phyloP scores from a whole-genome alignment of 1,139 yeast species.

The Geotrichum bryndzae region DNA sequence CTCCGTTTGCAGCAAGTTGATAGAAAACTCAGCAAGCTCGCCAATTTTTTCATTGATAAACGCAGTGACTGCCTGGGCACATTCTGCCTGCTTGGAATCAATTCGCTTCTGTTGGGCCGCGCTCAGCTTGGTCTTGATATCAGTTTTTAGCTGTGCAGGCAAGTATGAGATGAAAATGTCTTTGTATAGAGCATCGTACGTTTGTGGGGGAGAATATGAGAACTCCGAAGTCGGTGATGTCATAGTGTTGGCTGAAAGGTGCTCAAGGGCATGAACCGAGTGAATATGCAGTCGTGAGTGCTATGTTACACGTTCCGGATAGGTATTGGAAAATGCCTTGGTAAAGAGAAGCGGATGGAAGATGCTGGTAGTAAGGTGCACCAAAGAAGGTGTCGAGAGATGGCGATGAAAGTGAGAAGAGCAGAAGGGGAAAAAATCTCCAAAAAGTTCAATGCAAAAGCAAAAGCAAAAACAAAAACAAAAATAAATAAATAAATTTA shows the following conservation, averaged over 20 bases:
- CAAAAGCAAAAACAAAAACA: neutral
- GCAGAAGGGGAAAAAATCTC: neutral
- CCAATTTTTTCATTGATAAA: neutral
- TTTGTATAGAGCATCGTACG: neutral
- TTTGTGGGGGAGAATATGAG: neutral
- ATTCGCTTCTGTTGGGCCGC: neutral
- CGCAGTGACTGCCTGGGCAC: neutral
- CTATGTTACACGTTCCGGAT: neutral
- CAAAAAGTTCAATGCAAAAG: neutral
- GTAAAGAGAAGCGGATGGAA: neutral
- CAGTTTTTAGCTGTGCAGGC: neutral
- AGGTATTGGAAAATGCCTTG: neutral
- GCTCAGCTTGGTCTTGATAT: neutral
- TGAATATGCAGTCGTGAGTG: neutral
- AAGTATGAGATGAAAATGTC: constrained; percentile 1
- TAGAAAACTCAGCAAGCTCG: constrained; percentile 2
- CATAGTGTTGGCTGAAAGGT: neutral
- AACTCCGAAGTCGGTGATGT: neutral
- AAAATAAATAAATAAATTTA: neutral
- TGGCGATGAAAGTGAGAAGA: neutral
- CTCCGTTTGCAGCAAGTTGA: neutral
- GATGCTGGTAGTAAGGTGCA: neutral
- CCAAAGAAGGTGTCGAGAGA: neutral
- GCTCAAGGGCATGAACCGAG: neutral
- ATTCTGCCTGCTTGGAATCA: neutral